Evolutionary conservation across 805 yeast species (phyloP).

Genomic region (Metschnikowia gruessii): DNA sequence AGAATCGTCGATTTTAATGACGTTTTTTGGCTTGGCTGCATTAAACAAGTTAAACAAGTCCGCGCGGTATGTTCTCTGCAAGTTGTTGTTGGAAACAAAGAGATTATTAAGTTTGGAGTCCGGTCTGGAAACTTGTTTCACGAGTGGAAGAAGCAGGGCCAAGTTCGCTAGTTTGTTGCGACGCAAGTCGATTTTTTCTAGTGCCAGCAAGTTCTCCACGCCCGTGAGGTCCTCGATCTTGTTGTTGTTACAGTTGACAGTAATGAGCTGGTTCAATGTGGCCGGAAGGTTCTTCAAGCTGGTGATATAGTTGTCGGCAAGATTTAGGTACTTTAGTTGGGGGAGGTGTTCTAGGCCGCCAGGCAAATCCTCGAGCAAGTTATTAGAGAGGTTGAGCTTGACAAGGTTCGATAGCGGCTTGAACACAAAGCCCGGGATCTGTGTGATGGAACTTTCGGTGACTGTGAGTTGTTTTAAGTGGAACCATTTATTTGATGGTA

Average conservation of each 20-base stretch:
- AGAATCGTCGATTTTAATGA: conserved; percentile 55
- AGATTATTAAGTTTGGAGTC: conserved; percentile 37
- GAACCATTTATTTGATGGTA: conserved; percentile 40
- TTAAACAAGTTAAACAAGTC: conserved; percentile 56
- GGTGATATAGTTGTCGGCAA: conserved; percentile 42
- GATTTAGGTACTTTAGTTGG: conserved; percentile 46
- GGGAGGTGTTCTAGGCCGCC: conserved; percentile 49
- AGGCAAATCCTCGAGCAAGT: conserved; percentile 49
- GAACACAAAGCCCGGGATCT: conserved; percentile 35
- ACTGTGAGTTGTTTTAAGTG: conserved; percentile 41
- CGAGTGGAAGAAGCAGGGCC: conserved; percentile 32
- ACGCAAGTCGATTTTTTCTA: conserved; percentile 54
- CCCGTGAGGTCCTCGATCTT: conserved; percentile 41
- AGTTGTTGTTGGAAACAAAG: conserved; percentile 41
- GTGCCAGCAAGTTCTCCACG: conserved; percentile 38
- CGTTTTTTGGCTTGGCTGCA: conserved; percentile 48
- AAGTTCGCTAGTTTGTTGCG: conserved; percentile 43
- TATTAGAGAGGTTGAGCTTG: conserved; percentile 55
- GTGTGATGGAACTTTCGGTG: conserved; percentile 38
- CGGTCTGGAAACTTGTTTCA: conserved; percentile 32
- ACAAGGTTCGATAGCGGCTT: conserved; percentile 40
- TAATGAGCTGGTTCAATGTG: conserved; percentile 36
- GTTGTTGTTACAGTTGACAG: conserved; percentile 52
- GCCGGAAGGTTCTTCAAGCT: conserved; percentile 33
- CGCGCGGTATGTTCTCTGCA: conserved; percentile 47